Percentiles rank a stretch among this genome's conserved stretches.
Evolutionary conservation across 345 rosid species (phyloP).

Genomic region (Populus euphratica): DNA sequence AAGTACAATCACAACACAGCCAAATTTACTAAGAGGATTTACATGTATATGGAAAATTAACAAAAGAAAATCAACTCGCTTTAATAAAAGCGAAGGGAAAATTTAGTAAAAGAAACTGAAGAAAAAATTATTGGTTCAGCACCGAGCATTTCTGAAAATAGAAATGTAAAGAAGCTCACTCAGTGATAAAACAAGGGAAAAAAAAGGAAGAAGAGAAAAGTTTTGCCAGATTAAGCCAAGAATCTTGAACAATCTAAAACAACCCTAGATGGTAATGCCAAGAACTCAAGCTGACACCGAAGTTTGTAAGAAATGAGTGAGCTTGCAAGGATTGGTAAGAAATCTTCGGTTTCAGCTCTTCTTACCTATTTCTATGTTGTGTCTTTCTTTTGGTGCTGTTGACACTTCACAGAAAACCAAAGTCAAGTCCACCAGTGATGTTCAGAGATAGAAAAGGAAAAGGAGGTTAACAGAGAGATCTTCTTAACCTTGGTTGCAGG

Average conservation of each 20-base stretch:
- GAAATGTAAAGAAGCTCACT: background rate
- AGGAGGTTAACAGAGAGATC: background rate
- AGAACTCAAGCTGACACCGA: background rate
- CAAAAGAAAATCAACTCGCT: no score
- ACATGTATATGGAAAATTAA: no score
- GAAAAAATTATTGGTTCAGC: no score
- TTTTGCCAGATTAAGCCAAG: background rate
- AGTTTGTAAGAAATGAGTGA: background rate
- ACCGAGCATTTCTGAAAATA: slow-evolving; percentile 3
- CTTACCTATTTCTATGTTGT: background rate
- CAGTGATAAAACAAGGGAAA: background rate
- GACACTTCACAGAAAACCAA: background rate
- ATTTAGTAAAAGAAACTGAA: no score
- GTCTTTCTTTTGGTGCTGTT: background rate
- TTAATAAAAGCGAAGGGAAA: no score
- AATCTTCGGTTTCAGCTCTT: background rate
- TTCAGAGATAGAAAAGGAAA: background rate
- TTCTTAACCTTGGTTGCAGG: background rate
- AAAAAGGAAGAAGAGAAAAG: no score
- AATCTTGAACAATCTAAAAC: slow-evolving; percentile 3
- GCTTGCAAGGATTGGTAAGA: background rate
- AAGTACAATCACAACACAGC: no score
- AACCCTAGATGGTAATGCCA: background rate
- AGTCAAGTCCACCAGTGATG: background rate
- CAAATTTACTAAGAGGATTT: no score